Percentiles rank a stretch among this genome's conserved stretches.
Conservation (phyloP, 2,329 filamentous ascomycete species). For the Verticillium nubilum region DNA sequence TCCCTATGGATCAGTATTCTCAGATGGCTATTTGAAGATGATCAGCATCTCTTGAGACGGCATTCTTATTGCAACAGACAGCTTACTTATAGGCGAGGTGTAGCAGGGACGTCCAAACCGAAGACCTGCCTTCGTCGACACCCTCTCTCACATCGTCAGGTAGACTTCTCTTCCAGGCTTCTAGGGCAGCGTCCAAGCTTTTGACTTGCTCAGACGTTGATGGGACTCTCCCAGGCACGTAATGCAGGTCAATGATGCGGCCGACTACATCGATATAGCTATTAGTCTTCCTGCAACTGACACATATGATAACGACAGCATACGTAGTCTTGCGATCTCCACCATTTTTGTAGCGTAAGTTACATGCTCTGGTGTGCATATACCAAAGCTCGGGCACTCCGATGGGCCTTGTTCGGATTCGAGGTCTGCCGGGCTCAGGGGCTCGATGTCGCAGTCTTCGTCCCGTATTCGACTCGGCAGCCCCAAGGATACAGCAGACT, state of each 20-base stretch:
- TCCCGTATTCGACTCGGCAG: conserved; percentile 30
- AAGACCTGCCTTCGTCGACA: conserved; percentile 25
- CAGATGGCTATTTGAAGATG: conserved; percentile 18
- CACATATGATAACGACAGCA: neutral
- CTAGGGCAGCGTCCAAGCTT: conserved; percentile 21
- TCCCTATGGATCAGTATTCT: conserved; percentile 29
- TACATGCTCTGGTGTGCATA: conserved; percentile 24
- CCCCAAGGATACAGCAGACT: conserved; percentile 28
- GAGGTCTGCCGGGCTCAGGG: conserved; percentile 22
- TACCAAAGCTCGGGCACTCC: conserved; percentile 19
- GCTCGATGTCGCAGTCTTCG: conserved; percentile 32
- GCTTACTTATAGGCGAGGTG: conserved; percentile 30
- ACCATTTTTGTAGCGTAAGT: conserved; percentile 32
- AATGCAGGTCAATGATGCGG: conserved; percentile 28
- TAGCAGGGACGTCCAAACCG: conserved; percentile 28
- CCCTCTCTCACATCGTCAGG: conserved; percentile 22
- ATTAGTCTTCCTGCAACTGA: too few relatives aligned
- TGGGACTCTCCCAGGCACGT: conserved; percentile 24
- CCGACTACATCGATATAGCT: conserved; percentile 16
- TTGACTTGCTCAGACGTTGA: conserved; percentile 20
- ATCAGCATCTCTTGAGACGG: neutral
- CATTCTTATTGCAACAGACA: neutral
- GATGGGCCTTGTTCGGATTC: conserved; percentile 20
- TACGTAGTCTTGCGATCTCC: conserved; percentile 26
- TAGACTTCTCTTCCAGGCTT: conserved; percentile 27